phyloP scores from a whole-genome alignment of 2,329 filamentous ascomycete species.

The Knufia fluminis region DNA sequence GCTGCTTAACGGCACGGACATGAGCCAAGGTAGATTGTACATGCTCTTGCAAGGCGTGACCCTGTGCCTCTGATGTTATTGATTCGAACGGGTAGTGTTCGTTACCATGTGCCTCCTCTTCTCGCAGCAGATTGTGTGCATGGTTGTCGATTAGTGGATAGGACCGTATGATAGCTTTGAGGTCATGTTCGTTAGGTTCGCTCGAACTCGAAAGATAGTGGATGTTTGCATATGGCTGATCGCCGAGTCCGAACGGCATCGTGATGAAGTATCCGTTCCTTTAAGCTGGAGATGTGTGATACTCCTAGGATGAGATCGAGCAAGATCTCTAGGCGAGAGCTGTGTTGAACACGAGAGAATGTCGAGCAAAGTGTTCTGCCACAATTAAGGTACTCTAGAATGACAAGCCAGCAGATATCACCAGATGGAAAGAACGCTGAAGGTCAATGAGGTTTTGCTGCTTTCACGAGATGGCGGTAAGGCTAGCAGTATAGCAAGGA shows the following conservation, averaged over 20 bases:
- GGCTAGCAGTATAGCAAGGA: too few species aligned
- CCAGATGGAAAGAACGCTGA: too few species aligned
- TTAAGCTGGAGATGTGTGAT: background rate
- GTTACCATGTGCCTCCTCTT: constrained; percentile 24
- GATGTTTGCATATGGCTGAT: constrained; percentile 4
- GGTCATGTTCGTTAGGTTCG: constrained; percentile 23
- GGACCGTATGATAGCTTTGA: constrained; percentile 29
- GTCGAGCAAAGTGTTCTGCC: too few species aligned
- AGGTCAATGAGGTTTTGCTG: too few species aligned
- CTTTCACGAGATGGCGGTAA: too few species aligned
- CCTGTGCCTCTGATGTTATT: constrained; percentile 64
- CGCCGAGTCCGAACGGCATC: background rate
- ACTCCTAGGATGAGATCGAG: background rate
- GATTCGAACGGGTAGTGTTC: constrained; percentile 44
- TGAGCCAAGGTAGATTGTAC: constrained; percentile 57
- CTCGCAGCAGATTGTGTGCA: constrained; percentile 36
- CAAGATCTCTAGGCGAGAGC: too few species aligned
- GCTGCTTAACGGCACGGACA: constrained; percentile 58
- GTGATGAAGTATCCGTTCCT: background rate
- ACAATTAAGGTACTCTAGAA: too few species aligned
- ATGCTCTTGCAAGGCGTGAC: constrained; percentile 52
- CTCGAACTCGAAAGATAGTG: constrained; percentile 5
- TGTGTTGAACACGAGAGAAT: too few species aligned
- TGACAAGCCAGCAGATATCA: too few species aligned
- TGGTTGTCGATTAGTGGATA: constrained; percentile 41